A percentile compares a stretch with the other conserved stretches of the same genome.
These are phyloP conservation scores for Claviceps purpurea DNA, from an alignment of 2,329 filamentous ascomycete species.

Conservation along the genomic window DNA sequence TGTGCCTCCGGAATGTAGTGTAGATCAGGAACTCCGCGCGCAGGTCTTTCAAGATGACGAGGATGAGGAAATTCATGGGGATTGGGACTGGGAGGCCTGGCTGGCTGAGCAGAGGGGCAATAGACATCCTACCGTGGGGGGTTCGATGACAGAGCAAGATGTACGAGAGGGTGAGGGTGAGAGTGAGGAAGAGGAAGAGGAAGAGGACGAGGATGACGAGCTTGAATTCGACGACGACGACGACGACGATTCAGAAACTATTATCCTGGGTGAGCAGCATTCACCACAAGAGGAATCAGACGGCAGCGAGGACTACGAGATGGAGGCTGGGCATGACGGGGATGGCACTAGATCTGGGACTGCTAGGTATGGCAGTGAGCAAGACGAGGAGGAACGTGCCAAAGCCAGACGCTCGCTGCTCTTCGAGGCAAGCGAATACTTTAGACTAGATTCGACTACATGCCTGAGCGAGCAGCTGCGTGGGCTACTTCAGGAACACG, in stretches of 20 bases:
- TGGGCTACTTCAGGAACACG: not conserved
- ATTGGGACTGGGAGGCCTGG: conserved; percentile 13
- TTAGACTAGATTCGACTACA: not conserved
- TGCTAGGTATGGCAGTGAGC: conserved; percentile 1
- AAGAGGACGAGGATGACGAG: conserved; percentile 7
- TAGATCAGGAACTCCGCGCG: conserved; percentile 14
- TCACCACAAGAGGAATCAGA: not conserved
- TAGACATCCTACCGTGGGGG: too few relatives aligned
- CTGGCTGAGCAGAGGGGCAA: conserved; percentile 8
- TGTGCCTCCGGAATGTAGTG: conserved; percentile 10
- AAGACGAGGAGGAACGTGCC: not conserved
- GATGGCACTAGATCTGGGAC: too few relatives aligned
- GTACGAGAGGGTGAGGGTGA: not conserved
- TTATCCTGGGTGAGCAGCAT: not conserved
- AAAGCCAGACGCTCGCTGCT: not conserved
- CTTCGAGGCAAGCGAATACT: not conserved
- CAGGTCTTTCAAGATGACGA: conserved; percentile 12
- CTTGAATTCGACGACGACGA: conserved; percentile 1
- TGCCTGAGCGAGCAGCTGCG: not conserved
- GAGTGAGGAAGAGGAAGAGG: not conserved
- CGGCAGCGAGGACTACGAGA: conserved; percentile 1
- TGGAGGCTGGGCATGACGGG: conserved; percentile 3
- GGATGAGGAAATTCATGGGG: conserved; percentile 5
- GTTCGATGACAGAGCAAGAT: not conserved
- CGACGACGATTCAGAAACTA: not conserved